A percentile compares a stretch with the other conserved stretches of the same genome.
Conservation (phyloP, 2,329 filamentous ascomycete species). For the Graphilbum sp. region DNA sequence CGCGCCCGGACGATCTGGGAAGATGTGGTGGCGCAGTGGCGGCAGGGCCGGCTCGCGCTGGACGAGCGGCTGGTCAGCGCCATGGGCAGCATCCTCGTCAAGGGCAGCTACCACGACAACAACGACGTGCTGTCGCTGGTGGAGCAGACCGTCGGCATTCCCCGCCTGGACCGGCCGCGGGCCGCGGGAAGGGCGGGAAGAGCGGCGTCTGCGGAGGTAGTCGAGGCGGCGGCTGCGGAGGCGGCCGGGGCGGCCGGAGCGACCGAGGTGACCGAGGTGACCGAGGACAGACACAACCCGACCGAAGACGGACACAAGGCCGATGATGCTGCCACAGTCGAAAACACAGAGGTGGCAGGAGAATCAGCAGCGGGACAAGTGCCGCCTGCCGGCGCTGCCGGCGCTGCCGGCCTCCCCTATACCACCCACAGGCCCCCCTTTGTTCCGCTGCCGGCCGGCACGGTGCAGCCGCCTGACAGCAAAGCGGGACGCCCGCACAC, state of each 20-base stretch:
- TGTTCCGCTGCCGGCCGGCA: not conserved
- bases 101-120: conserved; percentile 46
- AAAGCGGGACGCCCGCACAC: not conserved
- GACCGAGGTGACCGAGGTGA: no score
- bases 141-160: conserved; percentile 68
- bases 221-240: no score
- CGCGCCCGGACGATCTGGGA: conserved; percentile 66
- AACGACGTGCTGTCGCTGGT: conserved; percentile 59
- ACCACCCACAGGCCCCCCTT: conserved; percentile 1
- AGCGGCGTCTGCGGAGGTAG: no score
- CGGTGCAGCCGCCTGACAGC: not conserved
- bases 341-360: no score
- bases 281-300: no score
- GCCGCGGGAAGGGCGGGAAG: not conserved
- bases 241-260: no score
- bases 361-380: no score
- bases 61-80: conserved; percentile 66
- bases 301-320: no score
- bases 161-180: conserved; percentile 25
- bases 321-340: no score
- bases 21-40: conserved; percentile 65
- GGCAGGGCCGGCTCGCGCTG: conserved; percentile 47
- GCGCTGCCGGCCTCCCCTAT: no score
- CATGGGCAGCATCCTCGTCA: conserved; percentile 65
- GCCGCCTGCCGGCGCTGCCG: no score